Percentiles rank a stretch among this genome's conserved stretches.
These are phyloP conservation scores for Tricholomella constricta DNA, from an alignment of 768 basidiomycete species.

Conservation along the genomic window DNA sequence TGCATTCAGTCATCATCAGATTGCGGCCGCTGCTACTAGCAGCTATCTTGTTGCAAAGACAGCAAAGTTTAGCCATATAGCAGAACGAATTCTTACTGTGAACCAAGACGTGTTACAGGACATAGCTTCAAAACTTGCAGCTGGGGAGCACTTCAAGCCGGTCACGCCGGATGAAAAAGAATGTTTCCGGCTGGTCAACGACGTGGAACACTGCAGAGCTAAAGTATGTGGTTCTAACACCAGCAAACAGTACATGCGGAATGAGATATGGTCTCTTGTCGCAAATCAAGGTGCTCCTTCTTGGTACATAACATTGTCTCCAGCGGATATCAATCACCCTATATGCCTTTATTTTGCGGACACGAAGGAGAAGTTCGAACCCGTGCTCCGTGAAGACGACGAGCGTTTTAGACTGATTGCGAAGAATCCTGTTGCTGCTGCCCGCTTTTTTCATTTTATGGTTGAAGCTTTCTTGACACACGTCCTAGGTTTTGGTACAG, in stretches of 20 bases:
- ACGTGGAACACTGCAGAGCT: constrained; percentile 35
- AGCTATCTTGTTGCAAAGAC: no score
- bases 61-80: no score
- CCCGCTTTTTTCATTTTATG: no score
- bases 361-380: no score
- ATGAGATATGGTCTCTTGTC: constrained; percentile 34
- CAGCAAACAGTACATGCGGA: constrained; percentile 28
- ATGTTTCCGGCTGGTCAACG: constrained; percentile 33
- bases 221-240: constrained; percentile 30
- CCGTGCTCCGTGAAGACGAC: no score
- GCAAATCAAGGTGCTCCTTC: no score
- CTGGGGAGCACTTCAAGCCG: constrained; percentile 23
- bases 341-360: constrained; percentile 37
- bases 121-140: constrained; percentile 21
- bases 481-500: constrained; percentile 18
- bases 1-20: no score
- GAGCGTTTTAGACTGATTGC: background rate
- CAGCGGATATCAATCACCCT: constrained; percentile 30
- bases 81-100: constrained; percentile 20
- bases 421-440: no score
- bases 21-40: no score
- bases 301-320: constrained; percentile 38
- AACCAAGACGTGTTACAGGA: constrained; percentile 23
- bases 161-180: constrained; percentile 32
- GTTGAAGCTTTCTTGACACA: background rate